phyloP scores from a whole-genome alignment of 352 stramenopile genomes.

The Globisporangium cylindrosporum region DNA sequence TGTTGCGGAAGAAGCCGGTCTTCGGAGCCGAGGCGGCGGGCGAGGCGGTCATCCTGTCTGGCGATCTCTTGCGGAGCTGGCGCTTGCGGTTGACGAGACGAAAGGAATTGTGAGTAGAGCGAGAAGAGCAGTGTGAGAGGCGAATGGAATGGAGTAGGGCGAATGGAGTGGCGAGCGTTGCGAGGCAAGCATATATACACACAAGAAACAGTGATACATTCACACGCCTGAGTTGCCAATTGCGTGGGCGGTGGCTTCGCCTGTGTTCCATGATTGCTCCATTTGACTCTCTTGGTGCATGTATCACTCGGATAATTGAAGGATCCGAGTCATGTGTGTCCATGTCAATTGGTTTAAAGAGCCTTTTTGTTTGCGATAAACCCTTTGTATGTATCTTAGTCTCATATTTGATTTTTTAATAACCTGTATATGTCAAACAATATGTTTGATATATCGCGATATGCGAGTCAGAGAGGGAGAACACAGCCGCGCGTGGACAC shows the following conservation, averaged over 20 bases:
- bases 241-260: not conserved
- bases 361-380: not conserved
- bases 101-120: slow-evolving; percentile 10
- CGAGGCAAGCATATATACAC: not conserved
- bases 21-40: slow-evolving; percentile 9
- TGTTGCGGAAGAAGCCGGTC: slow-evolving; percentile 41
- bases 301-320: not conserved
- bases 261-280: slow-evolving; percentile 9
- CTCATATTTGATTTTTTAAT: no score
- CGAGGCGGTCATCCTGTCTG: slow-evolving; percentile 2
- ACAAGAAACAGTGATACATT: no score
- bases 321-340: not conserved
- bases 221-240: not conserved
- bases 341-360: not conserved
- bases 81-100: slow-evolving; percentile 1
- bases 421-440: not conserved
- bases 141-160: not conserved
- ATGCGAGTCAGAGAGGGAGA: not conserved
- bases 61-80: not conserved
- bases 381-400: not conserved
- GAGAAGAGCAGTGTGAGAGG: not conserved
- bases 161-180: not conserved
- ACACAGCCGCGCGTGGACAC: not conserved
- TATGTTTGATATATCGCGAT: not conserved
- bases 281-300: not conserved